Evolutionary conservation across 306 rosid species (phyloP).

Genomic region (Ammopiptanthus mongolicus): DNA sequence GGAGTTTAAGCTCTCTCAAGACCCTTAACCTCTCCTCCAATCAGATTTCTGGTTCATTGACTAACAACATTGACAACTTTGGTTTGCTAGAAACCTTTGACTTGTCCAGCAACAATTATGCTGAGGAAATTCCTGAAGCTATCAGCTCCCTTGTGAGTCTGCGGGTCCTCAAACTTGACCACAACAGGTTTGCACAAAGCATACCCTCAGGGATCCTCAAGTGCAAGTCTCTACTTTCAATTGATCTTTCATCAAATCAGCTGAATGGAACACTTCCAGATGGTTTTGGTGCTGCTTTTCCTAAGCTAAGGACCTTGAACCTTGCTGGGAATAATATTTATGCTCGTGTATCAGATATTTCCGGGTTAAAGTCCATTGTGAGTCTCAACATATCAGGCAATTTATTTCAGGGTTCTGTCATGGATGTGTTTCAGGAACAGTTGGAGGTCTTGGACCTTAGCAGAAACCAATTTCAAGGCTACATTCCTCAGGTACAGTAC

Average conservation of each 20-base stretch:
- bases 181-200: conserved; percentile 49
- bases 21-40: conserved; percentile 70
- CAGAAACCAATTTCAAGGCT: conserved; percentile 82
- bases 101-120: conserved; percentile 61
- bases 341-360: conserved; percentile 57
- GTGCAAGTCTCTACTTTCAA: conserved; percentile 54
- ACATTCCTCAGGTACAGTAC: conserved; percentile 76
- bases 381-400: conserved; percentile 77
- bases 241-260: conserved; percentile 78
- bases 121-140: conserved; percentile 72
- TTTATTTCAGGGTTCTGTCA: conserved; percentile 71
- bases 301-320: conserved; percentile 69
- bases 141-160: conserved; percentile 58
- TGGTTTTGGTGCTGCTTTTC: conserved; percentile 78
- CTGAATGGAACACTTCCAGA: conserved; percentile 74
- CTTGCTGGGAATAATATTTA: conserved; percentile 66
- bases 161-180: conserved; percentile 52
- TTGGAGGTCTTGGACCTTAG: conserved; percentile 79
- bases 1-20: conserved; percentile 77
- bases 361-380: conserved; percentile 53
- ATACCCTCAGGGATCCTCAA: conserved; percentile 64
- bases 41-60: conserved; percentile 66
- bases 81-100: conserved; percentile 71
- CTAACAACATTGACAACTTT: conserved; percentile 84
- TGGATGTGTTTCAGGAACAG: conserved; percentile 51